Conservation (phyloP, 441 rosid species). For the Croton laevigatus region DNA sequence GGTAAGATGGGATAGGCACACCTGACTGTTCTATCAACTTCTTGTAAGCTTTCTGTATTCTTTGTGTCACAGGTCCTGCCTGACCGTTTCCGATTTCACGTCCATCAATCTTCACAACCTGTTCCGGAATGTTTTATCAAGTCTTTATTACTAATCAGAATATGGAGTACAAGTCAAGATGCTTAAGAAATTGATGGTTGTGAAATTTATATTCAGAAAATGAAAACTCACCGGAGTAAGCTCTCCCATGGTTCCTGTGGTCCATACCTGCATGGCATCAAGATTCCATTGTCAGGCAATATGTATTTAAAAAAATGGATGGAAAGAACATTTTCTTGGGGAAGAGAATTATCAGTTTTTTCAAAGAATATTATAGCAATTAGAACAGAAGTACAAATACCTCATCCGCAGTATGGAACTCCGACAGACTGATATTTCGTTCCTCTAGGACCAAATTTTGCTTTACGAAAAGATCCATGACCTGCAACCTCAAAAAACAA, state of each 20-base stretch:
- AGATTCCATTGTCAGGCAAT: not conserved
- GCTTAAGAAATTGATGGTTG: not conserved
- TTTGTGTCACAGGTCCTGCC: slow-evolving; percentile 62
- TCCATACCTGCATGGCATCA: slow-evolving; percentile 60
- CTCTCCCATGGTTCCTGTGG: slow-evolving; percentile 97
- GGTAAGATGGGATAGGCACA: slow-evolving; percentile 69
- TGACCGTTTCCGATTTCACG: slow-evolving; percentile 66
- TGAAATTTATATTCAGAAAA: not conserved
- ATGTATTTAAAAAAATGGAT: not conserved
- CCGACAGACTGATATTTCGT: slow-evolving; percentile 74
- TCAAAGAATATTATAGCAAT: not conserved
- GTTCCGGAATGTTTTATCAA: slow-evolving; percentile 3
- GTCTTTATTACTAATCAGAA: not conserved
- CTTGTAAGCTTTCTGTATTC: slow-evolving; percentile 58
- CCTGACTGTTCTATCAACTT: slow-evolving; percentile 56
- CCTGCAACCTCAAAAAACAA: slow-evolving; percentile 37
- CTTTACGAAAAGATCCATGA: slow-evolving; percentile 71
- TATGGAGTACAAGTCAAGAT: not conserved
- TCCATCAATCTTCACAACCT: slow-evolving; percentile 83
- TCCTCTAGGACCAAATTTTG: slow-evolving; percentile 67
- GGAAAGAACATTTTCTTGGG: not conserved
- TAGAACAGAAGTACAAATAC: slow-evolving; percentile 28
- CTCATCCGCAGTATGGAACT: slow-evolving; percentile 91
- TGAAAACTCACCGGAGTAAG: slow-evolving; percentile 58
- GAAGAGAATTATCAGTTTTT: not conserved